A percentile compares a stretch with the other conserved stretches of the same genome.
These are phyloP conservation scores for Phtheirospermum japonicum DNA, from an alignment of 257 asterid genomes.

Conservation along the genomic window DNA sequence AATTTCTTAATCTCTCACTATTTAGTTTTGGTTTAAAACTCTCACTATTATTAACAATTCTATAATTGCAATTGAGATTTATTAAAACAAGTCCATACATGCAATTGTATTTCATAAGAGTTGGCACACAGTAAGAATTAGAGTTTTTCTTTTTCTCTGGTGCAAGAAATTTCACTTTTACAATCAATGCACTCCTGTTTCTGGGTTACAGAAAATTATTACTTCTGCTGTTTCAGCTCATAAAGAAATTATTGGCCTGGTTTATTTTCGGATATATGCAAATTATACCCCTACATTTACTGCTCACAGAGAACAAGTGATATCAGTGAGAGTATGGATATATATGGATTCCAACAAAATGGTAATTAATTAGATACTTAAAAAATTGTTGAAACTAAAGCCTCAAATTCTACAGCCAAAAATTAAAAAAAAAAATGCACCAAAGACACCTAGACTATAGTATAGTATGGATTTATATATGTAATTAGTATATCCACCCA, in stretches of 20 bases:
- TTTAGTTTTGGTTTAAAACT: not conserved
- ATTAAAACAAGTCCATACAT: not conserved
- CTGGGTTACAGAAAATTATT: not conserved
- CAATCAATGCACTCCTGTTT: not conserved
- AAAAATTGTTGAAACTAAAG: not conserved
- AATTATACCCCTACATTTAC: not conserved
- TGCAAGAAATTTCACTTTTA: not conserved
- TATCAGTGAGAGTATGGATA: too few species aligned
- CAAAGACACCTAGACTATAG: not conserved
- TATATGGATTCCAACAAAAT: not conserved
- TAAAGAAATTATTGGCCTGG: not conserved
- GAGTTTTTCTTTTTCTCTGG: not conserved
- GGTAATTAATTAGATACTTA: too few species aligned
- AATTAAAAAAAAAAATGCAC: too few species aligned
- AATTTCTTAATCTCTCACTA: not conserved
- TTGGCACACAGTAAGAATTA: not conserved
- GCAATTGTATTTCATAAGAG: not conserved
- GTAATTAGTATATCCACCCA: not conserved
- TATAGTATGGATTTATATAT: not conserved
- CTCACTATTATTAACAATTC: not conserved
- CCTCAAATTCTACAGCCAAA: not conserved
- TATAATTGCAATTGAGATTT: not conserved
- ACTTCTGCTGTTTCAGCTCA: not conserved
- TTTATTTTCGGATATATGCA: not conserved
- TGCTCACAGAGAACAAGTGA: not conserved